Evolutionary conservation across 1,139 yeast genomes (phyloP), one percentile per base, ranked within the genome.

Genomic region (Taphrina communis): DNA sequence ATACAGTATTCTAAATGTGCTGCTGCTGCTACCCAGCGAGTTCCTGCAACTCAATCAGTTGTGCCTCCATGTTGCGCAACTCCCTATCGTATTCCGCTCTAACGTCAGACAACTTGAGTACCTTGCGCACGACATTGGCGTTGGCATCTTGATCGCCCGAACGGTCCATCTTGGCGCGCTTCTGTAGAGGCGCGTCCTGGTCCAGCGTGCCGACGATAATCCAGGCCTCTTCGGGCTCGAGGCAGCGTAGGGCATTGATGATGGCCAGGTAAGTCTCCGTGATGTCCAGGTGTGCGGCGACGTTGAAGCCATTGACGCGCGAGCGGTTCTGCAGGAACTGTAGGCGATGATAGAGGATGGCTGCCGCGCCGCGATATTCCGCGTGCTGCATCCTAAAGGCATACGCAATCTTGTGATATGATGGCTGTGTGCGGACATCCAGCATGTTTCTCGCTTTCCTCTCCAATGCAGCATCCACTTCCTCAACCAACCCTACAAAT

Each of bases 311-410:
- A 21, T 61, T 51, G 21, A 56, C 46, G 25, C 42, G 56, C 14
- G 69, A 42, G 19, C 63, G 39, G 46, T 51, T 53, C 48, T 39
- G 48, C 31, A 69, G 52, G 35, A 55, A 56, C 51, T 69, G 69
- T 25, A 67, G 42, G 1, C 71, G 56, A 14, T 68, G 60, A 36
- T 69, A 65, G 35, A 69, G 50, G 11, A 61, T 61, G 21, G 55
- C 38, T 12, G 71, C 71, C 17, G 71, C 71, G 14, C 71, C 71
- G 19, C 67, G 66, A 48, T 58, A 69, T 31, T 69, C 69, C 12
- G 53, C 42, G 35, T 67, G 69, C 35, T 55, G 21, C 25, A 69
- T 46, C 41, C 71, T 65, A 57, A 51, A 69, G 8, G 71, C 42
- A 44, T 69, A 69, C n/a, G 68, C 46, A 17, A 69, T 69, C 41